phyloP scores from a whole-genome alignment of 208 protist genomes.

The Herpetomonas samuelpessoai region DNA sequence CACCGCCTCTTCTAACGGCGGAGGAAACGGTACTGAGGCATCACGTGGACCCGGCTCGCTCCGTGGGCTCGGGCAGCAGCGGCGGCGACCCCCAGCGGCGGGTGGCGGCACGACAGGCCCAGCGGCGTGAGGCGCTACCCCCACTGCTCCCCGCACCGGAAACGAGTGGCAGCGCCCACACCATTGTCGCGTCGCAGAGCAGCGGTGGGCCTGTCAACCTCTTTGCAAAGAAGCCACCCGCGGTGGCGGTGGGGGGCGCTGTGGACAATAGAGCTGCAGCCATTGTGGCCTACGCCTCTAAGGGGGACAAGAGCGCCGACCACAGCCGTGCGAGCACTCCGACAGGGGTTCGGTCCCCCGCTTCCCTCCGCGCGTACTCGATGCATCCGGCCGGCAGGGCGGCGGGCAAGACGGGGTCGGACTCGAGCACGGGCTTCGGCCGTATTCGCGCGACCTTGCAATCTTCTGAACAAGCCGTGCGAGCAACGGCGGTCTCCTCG shows the following conservation, averaged over 20 bases:
- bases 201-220: background rate
- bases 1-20: background rate
- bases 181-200: too few relatives aligned
- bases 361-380: slow-evolving; percentile 1
- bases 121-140: background rate
- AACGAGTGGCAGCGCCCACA: too few relatives aligned
- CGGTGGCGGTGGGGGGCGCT: too few relatives aligned
- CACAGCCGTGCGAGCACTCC: too few relatives aligned
- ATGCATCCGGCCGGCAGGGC: background rate
- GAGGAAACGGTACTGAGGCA: too few relatives aligned
- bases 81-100: background rate
- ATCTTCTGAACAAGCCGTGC: background rate
- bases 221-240: too few relatives aligned
- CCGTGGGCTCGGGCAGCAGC: background rate
- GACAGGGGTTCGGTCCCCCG: background rate
- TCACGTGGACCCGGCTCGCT: background rate
- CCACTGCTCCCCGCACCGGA: background rate
- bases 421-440: background rate
- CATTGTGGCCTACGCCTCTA: background rate
- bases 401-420: background rate
- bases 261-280: too few relatives aligned
- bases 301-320: background rate
- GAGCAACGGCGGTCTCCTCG: background rate
- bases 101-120: slow-evolving; percentile 4
- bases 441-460: background rate